Conservation (phyloP, 2,329 filamentous ascomycete genomes). For the Clathrospora elynae region DNA sequence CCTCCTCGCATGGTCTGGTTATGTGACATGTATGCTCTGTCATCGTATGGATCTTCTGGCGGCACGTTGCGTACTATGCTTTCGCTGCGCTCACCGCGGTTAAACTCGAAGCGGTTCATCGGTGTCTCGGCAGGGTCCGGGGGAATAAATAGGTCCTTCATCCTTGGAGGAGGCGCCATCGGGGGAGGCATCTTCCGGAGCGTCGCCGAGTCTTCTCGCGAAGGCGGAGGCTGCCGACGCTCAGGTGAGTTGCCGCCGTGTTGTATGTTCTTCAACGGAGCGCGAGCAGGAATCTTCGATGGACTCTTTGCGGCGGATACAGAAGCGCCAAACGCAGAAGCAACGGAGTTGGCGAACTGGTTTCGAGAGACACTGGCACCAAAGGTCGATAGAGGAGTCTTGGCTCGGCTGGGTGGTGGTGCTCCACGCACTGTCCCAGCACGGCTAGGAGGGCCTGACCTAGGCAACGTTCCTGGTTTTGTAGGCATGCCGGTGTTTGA, state of each 20-base stretch:
- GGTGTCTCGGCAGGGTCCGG: constrained; percentile 56
- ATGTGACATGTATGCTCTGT: constrained; percentile 43
- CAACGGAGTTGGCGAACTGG: constrained; percentile 47
- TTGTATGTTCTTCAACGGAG: constrained; percentile 70
- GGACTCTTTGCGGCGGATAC: constrained; percentile 57
- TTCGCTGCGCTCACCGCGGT: constrained; percentile 56
- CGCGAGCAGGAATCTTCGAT: constrained; percentile 71
- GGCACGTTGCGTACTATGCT: constrained; percentile 65
- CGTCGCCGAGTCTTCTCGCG: constrained; percentile 37
- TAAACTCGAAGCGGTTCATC: constrained; percentile 46
- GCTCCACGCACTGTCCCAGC: constrained; percentile 49
- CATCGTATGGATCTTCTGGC: constrained; percentile 87
- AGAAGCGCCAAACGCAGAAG: constrained; percentile 43
- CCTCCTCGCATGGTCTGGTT: constrained; percentile 36
- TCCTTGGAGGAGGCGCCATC: constrained; percentile 77
- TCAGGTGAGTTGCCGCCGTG: constrained; percentile 82
- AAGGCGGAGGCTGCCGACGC: constrained; percentile 53
- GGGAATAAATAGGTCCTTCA: constrained; percentile 77
- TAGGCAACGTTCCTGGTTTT: constrained; percentile 37
- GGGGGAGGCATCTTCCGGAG: constrained; percentile 51
- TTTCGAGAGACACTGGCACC: constrained; percentile 45
- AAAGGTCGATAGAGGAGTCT: constrained; percentile 50
- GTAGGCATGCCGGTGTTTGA: constrained; percentile 52
- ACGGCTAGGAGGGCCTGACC: constrained; percentile 39
- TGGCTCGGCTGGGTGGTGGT: constrained; percentile 50